These are phyloP conservation scores for Cladosporium sp. DNA, from an alignment of 2,329 filamentous ascomycete genomes.

Conservation along the genomic window DNA sequence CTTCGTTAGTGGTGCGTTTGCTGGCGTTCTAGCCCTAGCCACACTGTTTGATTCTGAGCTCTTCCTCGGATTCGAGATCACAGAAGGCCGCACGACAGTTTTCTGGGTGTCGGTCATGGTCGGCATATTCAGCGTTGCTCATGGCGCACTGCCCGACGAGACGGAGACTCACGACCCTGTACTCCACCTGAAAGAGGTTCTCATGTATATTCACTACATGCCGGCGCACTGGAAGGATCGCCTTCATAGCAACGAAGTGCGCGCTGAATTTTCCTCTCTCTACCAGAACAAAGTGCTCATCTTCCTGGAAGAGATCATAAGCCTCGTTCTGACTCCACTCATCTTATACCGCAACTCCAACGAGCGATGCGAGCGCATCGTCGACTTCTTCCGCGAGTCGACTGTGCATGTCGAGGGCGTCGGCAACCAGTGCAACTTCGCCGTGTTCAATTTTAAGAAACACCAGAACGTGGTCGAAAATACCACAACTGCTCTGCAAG, in stretches of 20 bases:
- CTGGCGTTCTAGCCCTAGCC: slow-evolving; percentile 79
- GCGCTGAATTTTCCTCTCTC: slow-evolving; percentile 82
- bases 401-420: slow-evolving; percentile 95
- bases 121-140: slow-evolving; percentile 78
- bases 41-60: slow-evolving; percentile 88
- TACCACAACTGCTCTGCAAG: slow-evolving; percentile 39
- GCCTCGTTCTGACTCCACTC: slow-evolving; percentile 88
- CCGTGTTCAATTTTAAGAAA: slow-evolving; percentile 95
- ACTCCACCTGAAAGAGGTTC: slow-evolving; percentile 82
- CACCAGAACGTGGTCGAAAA: slow-evolving; percentile 56
- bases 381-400: slow-evolving; percentile 98
- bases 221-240: slow-evolving; percentile 85
- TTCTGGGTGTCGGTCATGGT: slow-evolving; percentile 87
- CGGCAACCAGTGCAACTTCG: slow-evolving; percentile 95
- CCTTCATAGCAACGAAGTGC: slow-evolving; percentile 92
- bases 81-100: slow-evolving; percentile 80
- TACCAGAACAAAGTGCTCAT: slow-evolving; percentile 93
- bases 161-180: slow-evolving; percentile 89
- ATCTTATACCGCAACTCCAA: slow-evolving; percentile 85
- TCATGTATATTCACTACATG: slow-evolving; percentile 89
- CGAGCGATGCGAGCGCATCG: slow-evolving; percentile 84
- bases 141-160: slow-evolving; percentile 81
- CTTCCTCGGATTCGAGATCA: slow-evolving; percentile 90
- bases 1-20: slow-evolving; percentile 83
- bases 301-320: slow-evolving; percentile 88